Conservation (phyloP, 2,329 filamentous ascomycete genomes). For the Hypoxylon sp. region DNA sequence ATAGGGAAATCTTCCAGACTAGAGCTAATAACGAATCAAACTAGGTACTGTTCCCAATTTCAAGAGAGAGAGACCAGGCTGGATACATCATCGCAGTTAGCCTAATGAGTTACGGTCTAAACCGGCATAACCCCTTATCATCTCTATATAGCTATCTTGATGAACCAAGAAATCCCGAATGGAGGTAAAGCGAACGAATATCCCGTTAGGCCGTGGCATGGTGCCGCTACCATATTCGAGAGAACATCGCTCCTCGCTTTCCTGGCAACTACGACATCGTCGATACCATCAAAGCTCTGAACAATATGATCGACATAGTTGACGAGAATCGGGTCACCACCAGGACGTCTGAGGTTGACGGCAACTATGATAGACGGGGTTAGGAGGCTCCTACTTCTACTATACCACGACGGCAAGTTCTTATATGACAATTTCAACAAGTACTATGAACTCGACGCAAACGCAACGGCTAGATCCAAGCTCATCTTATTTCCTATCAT, state of each 20-base stretch:
- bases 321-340: neutral
- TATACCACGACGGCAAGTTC: slow-evolving; percentile 5
- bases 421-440: slow-evolving; percentile 18
- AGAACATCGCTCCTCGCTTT: slow-evolving; percentile 8
- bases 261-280: slow-evolving; percentile 1
- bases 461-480: neutral
- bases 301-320: neutral
- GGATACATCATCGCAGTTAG: slow-evolving; percentile 14
- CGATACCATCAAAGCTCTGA: neutral
- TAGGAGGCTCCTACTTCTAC: neutral
- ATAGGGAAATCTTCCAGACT: slow-evolving; percentile 7
- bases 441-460: slow-evolving; percentile 4
- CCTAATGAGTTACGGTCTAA: neutral
- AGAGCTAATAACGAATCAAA: slow-evolving; percentile 4
- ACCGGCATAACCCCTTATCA: neutral
- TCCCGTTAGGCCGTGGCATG: slow-evolving; percentile 11
- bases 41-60: slow-evolving; percentile 9
- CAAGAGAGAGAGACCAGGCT: slow-evolving; percentile 6
- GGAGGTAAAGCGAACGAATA: slow-evolving; percentile 6
- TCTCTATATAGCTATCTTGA: slow-evolving; percentile 4
- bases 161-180: slow-evolving; percentile 1
- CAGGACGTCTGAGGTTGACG: neutral
- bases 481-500: slow-evolving; percentile 6
- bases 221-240: slow-evolving; percentile 17
- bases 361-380: neutral